Conservation (phyloP, 495 filamentous ascomycete genomes). For the Letharia columbiana region DNA sequence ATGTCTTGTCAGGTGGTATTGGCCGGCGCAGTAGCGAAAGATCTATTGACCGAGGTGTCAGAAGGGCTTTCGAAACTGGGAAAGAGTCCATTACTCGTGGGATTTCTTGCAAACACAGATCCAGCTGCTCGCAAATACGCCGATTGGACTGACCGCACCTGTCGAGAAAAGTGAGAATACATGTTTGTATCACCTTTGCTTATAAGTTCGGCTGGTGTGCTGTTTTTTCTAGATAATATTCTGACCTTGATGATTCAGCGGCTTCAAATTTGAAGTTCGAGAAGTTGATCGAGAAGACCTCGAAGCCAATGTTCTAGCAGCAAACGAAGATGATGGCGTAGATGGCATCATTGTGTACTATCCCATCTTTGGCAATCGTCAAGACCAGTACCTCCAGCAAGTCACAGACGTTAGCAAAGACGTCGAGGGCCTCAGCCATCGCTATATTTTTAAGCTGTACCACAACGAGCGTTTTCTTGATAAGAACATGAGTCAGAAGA, state of each 20-base stretch:
- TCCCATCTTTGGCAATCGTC: conserved; percentile 81
- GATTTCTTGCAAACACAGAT: conserved; percentile 86
- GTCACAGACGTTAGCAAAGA: conserved; percentile 86
- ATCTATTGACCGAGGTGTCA: conserved; percentile 66
- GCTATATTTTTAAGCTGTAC: conserved; percentile 98
- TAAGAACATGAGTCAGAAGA: conserved; percentile 69
- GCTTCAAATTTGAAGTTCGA: conserved; percentile 78
- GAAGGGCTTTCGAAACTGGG: conserved; percentile 60
- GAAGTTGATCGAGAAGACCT: conserved; percentile 75
- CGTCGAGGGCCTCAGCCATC: conserved; percentile 89
- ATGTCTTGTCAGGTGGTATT: conserved; percentile 80
- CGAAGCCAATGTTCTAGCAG: conserved; percentile 73
- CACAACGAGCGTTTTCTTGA: conserved; percentile 95
- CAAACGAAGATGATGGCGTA: conserved; percentile 67
- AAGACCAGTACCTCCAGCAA: conserved; percentile 92
- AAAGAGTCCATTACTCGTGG: conserved; percentile 67
- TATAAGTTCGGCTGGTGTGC: not conserved
- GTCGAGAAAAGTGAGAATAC: conserved; percentile 73
- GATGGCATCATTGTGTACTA: conserved; percentile 98
- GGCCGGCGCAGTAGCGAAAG: conserved; percentile 73
- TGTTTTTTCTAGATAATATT: conserved; percentile 11
- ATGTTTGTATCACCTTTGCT: conserved; percentile 26
- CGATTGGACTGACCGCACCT: conserved; percentile 94
- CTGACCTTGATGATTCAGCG: conserved; percentile 43
- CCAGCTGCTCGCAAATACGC: conserved; percentile 88